phyloP scores from a whole-genome alignment of 2,329 filamentous ascomycete genomes.

The Zymoseptoria ardabiliae region DNA sequence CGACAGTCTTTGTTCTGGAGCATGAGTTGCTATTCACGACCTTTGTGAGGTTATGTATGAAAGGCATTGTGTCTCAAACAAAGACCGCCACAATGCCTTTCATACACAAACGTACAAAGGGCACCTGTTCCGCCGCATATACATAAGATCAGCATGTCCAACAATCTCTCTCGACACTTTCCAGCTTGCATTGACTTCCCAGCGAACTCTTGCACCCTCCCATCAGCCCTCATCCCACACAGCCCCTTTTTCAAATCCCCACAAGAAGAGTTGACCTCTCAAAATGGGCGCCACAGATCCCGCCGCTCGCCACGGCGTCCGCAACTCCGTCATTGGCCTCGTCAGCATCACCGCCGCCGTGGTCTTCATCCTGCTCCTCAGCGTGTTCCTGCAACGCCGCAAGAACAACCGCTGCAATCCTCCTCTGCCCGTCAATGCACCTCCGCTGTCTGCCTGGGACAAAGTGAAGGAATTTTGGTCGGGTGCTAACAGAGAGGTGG shows the following conservation, averaged over 20 bases:
- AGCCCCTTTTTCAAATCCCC: background rate
- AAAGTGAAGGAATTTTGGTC: background rate
- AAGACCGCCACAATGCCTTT: background rate
- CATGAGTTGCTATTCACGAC: background rate
- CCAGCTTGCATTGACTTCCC: background rate
- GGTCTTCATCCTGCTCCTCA: background rate
- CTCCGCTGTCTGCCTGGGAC: background rate
- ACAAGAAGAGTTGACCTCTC: background rate
- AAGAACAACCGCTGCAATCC: background rate
- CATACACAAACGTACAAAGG: background rate
- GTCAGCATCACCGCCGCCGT: background rate
- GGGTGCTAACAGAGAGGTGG: background rate
- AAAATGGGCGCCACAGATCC: background rate
- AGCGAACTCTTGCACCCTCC: background rate
- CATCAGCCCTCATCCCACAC: background rate
- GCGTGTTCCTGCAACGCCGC: background rate
- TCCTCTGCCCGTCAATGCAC: background rate
- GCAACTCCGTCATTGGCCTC: background rate
- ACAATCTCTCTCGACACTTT: background rate
- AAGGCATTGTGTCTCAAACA: background rate
- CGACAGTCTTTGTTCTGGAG: background rate
- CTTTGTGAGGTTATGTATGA: background rate
- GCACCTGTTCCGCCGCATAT: background rate
- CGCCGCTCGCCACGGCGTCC: background rate
- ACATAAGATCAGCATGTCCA: background rate